Evolutionary conservation across 768 basidiomycete genomes (phyloP), one percentile per base, ranked within the genome.

Genomic region (Lactarius quietus): DNA sequence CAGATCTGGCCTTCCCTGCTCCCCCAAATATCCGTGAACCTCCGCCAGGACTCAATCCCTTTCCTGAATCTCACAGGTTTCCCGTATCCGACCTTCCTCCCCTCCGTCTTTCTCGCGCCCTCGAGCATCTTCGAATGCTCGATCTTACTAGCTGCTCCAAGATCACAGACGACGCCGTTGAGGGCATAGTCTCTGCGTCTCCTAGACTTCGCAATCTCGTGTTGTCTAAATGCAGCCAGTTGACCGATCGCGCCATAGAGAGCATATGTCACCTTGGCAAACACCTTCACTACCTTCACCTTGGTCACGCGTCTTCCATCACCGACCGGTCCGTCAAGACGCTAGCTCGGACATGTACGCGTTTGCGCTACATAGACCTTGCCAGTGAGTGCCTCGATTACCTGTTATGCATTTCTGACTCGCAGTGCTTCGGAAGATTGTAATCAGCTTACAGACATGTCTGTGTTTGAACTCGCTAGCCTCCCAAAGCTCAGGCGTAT

Each of bases 281-380:
- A 74, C 86, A 95, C 73, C 75, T 99, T 38, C 97, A 98, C 74
- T 93, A 96, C 73, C 83, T 99, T 38, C 97, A 99, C 75, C 82
- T 98, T 45, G 97, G 95, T 8, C 96, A 99, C 78, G 91, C 93
- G 8, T 80, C 80, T 69, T 88, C 86, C 70, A 94, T 98, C 68
- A 96, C 94, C 8, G 97, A 99, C 75, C 83, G 84, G 45, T 93
- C 91, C 9, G 90, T 99, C 39, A 88, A 86, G 62, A 82, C 83
- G 12, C 81, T 99, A 28, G 95, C 94, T 14, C 82, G 92, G 51
- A 83, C 85, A 39, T 99, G 97, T 76, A 94, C 92, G 1, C 83
- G 96, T 35, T 76, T 99, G 69, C 82, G 97, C 71, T 99, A 98
- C 74, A 87, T 99, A 69, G 97, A 99, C 76, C 88, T 99, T 67